phyloP scores from a whole-genome alignment of 192 early-diverging fungal species.

The Linnemannia zychae region DNA sequence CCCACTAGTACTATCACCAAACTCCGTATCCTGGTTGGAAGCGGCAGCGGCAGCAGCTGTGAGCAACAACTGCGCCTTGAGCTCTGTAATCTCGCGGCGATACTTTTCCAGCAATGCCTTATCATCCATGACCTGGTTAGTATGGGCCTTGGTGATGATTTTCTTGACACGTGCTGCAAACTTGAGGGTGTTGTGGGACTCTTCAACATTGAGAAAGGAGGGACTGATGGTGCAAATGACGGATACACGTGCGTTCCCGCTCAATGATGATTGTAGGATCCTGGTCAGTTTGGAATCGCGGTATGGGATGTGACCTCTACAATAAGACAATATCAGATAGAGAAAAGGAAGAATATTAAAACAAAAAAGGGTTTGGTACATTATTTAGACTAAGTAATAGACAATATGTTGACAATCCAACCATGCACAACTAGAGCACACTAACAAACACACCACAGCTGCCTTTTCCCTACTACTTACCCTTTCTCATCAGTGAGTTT shows the following conservation, averaged over 20 bases:
- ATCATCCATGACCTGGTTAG: conserved; percentile 85
- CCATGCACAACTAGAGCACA: too few relatives aligned
- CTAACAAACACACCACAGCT: background rate
- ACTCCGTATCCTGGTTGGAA: conserved; percentile 14
- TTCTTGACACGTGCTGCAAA: conserved; percentile 95
- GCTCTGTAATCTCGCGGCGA: conserved; percentile 82
- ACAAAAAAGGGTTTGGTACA: background rate
- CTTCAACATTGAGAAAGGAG: conserved; percentile 81
- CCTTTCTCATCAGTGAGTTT: conserved; percentile 84
- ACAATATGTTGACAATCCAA: background rate
- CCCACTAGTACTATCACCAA: conserved; percentile 49
- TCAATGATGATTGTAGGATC: conserved; percentile 91
- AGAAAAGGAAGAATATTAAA: too few relatives aligned
- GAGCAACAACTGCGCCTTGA: conserved; percentile 70
- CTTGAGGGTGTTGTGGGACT: conserved; percentile 93
- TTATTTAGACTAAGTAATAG: background rate
- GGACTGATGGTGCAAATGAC: conserved; percentile 97
- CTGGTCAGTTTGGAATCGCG: conserved; percentile 97
- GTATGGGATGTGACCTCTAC: conserved; percentile 87
- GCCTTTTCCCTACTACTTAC: too few relatives aligned
- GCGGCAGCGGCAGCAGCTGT: conserved; percentile 67
- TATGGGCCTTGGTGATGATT: conserved; percentile 82
- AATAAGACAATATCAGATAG: too few relatives aligned
- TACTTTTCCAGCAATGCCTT: conserved; percentile 90
- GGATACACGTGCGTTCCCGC: conserved; percentile 89